phyloP scores from a whole-genome alignment of 805 yeast genomes.

The Lipomyces kockii region DNA sequence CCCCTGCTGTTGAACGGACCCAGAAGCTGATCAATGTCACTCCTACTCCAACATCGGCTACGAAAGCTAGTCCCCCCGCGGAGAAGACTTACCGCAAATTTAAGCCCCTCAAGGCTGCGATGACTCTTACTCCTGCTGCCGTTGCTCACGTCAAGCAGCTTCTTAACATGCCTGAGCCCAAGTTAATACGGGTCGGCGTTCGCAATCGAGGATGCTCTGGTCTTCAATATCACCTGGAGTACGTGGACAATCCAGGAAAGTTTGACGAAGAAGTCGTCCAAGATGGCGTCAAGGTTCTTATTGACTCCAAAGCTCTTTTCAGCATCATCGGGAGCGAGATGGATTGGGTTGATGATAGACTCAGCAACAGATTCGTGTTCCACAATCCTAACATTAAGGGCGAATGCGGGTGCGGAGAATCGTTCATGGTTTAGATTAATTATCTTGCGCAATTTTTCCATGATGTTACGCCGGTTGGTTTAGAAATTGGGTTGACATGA shows the following conservation, averaged over 20 bases:
- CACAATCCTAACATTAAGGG: conserved; percentile 97
- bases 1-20: conserved; percentile 33
- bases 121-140: conserved; percentile 78
- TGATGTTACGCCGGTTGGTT: background rate
- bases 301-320: conserved; percentile 94
- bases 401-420: conserved; percentile 98
- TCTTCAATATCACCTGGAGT: conserved; percentile 85
- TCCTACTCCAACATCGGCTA: conserved; percentile 37
- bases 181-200: conserved; percentile 91
- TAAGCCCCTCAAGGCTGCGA: conserved; percentile 87
- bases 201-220: conserved; percentile 97
- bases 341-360: conserved; percentile 97
- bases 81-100: conserved; percentile 57
- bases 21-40: conserved; percentile 21
- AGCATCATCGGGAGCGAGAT: conserved; percentile 95
- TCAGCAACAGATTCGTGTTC: conserved; percentile 87
- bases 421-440: conserved; percentile 81
- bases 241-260: conserved; percentile 88
- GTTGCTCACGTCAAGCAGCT: conserved; percentile 68
- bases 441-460: background rate
- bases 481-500: background rate
- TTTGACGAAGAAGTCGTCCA: conserved; percentile 91
- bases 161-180: conserved; percentile 80
- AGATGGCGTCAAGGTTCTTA: conserved; percentile 89
- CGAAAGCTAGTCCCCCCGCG: conserved; percentile 6